Evolutionary conservation across 2,329 filamentous ascomycete species (phyloP).

Genomic region (Aspergillus bombycis): DNA sequence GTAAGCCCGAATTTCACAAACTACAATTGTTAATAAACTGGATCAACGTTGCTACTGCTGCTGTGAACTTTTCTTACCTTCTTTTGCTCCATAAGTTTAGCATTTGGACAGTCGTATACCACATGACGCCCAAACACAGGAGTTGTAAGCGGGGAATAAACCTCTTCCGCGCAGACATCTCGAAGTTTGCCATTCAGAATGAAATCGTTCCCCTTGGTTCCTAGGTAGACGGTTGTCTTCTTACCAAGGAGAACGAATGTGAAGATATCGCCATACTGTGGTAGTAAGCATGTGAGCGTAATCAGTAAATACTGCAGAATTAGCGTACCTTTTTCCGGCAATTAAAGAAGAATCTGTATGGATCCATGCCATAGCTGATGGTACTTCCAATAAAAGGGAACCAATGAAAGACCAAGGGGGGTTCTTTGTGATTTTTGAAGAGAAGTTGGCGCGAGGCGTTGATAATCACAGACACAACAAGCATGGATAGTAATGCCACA

Average conservation of each 20-base stretch:
- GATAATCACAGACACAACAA: slow-evolving; percentile 64
- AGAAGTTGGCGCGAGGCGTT: slow-evolving; percentile 82
- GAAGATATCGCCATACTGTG: slow-evolving; percentile 82
- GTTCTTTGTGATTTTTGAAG: slow-evolving; percentile 79
- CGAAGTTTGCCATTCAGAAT: slow-evolving; percentile 88
- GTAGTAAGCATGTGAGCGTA: slow-evolving; percentile 4
- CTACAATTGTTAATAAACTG: slow-evolving; percentile 36
- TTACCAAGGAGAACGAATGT: slow-evolving; percentile 87
- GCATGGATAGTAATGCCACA: slow-evolving; percentile 50
- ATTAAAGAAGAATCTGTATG: slow-evolving; percentile 65
- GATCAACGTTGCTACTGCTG: neutral
- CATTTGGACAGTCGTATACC: slow-evolving; percentile 87
- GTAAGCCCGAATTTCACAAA: slow-evolving; percentile 69
- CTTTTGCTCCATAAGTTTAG: slow-evolving; percentile 95
- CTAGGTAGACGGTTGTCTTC: slow-evolving; percentile 84
- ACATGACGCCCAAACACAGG: slow-evolving; percentile 81
- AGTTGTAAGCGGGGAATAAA: slow-evolving; percentile 76
- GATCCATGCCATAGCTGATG: slow-evolving; percentile 88
- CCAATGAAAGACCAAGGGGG: slow-evolving; percentile 68
- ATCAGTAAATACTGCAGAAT: neutral
- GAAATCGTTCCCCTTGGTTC: slow-evolving; percentile 83
- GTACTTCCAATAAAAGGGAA: slow-evolving; percentile 82
- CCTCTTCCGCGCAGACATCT: slow-evolving; percentile 88
- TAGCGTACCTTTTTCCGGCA: slow-evolving; percentile 70
- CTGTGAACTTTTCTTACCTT: slow-evolving; percentile 61